Evolutionary conservation across 176 grass and related monocot genomes (phyloP), one percentile per base, ranked within the genome.

Genomic region (Leersia perrieri): DNA sequence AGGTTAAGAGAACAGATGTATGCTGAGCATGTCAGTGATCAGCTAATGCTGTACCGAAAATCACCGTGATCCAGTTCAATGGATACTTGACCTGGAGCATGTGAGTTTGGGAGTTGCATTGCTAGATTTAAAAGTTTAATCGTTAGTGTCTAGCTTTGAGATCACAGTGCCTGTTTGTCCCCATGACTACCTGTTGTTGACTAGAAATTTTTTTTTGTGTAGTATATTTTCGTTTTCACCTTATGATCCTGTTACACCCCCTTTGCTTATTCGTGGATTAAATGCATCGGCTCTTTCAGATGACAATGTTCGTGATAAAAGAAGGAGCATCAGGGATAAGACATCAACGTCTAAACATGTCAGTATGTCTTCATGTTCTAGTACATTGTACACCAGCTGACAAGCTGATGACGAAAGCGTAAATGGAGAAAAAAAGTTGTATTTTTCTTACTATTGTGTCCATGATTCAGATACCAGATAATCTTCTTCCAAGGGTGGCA

Each of bases 401-500:
- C 9, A 76, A 14, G 69, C 27, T 87, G 44, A 7, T 62, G n/a
- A 76, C 33, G 27, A 67, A 33, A 41, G 49, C n/a, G 11, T 5
- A 32, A 27, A 53, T 74, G 38, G 28, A 33, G 60, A 35, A 82
- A 75, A 32, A 35, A 5, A 11, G 3, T 31, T 23, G 6, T 23
- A 57, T 73, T n/a, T 51, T 80, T 29, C 70, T 11, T 79, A 31
- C 69, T 63, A 5, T 70, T 34, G 31, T 13, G 39, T 86, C 13
- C 49, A 44, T 67, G 53, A 79, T 80, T 65, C 86, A 98, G 92
- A 86, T 98, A 61, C 90, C 90, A 65, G 95, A 98, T 74, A 82
- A 65, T 88, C 84, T 83, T 89, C 92, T 98, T 81, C 92, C 95
- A 5, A 94, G 82, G 55, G 90, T 98, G 78, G 85, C 92, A 27